A percentile compares a stretch with the other conserved stretches of the same genome.
Conservation (phyloP, 1,284 basidiomycete genomes). For the Clitocybe nebularis region DNA sequence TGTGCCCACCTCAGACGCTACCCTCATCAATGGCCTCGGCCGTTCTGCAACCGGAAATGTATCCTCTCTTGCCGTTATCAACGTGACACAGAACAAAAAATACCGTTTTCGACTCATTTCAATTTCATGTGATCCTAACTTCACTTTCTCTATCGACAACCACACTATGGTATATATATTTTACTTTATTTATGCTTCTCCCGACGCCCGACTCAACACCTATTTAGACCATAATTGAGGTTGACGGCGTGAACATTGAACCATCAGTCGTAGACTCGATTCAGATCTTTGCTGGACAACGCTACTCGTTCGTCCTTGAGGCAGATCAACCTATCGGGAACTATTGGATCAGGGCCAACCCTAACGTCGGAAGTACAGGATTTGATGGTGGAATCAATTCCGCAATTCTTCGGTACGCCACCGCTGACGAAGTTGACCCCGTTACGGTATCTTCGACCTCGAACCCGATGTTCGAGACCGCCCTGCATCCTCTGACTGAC, state of each 20-base stretch:
- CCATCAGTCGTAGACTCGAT: slow-evolving; percentile 37
- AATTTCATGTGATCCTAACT: slow-evolving; percentile 27
- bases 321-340: slow-evolving; percentile 31
- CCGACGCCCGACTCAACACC: no score
- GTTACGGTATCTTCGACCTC: slow-evolving; percentile 21
- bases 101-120: slow-evolving; percentile 49
- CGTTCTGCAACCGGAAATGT: slow-evolving; percentile 26
- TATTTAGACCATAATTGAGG: slow-evolving; percentile 19
- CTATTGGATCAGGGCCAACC: slow-evolving; percentile 39
- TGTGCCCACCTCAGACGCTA: slow-evolving; percentile 13
- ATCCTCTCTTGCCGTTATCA: slow-evolving; percentile 24
- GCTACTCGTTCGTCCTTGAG: slow-evolving; percentile 16
- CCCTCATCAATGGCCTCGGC: slow-evolving; percentile 31
- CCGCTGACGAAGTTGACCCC: slow-evolving; percentile 37
- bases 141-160: slow-evolving; percentile 23
- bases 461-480: slow-evolving; percentile 25
- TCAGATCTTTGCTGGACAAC: slow-evolving; percentile 28
- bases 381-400: slow-evolving; percentile 28
- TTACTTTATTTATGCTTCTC: no score
- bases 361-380: slow-evolving; percentile 24
- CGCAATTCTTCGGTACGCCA: slow-evolving; percentile 37
- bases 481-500: slow-evolving; percentile 29
- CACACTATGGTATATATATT: slow-evolving; percentile 13
- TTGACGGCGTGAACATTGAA: slow-evolving; percentile 35
- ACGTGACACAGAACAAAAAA: slow-evolving; percentile 26